Evolutionary conservation across 2,329 filamentous ascomycete species (phyloP).

Genomic region (Rosellinia necatrix): DNA sequence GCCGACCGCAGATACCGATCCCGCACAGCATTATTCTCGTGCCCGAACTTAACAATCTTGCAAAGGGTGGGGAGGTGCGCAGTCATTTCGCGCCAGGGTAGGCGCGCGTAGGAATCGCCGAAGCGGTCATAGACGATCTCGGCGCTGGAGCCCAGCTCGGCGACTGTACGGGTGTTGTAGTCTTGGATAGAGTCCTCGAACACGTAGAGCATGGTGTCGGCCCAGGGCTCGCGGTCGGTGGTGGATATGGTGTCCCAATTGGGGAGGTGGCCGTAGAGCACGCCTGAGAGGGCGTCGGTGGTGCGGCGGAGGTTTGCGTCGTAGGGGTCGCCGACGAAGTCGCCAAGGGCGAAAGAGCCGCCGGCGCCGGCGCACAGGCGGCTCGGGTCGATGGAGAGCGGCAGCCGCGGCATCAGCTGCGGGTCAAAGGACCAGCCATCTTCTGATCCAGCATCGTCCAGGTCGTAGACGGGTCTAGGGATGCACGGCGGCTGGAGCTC

Average conservation of each 20-base stretch:
- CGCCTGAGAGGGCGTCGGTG: conserved; percentile 20
- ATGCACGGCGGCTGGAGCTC: not conserved
- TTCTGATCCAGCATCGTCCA: conserved; percentile 2
- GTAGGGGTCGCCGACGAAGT: conserved; percentile 15
- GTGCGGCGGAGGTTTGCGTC: conserved; percentile 13
- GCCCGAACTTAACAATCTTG: conserved; percentile 34
- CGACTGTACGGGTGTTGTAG: conserved; percentile 13
- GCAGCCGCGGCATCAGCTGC: conserved; percentile 31
- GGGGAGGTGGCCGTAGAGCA: conserved; percentile 24
- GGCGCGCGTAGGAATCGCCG: conserved; percentile 36
- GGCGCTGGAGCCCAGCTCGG: conserved; percentile 16
- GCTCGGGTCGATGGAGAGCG: conserved; percentile 23
- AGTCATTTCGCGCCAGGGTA: conserved; percentile 23
- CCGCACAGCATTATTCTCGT: conserved; percentile 33
- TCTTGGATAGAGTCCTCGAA: conserved; percentile 29
- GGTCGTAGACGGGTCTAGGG: too few species aligned
- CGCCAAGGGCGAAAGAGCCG: conserved; percentile 10
- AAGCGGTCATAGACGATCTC: conserved; percentile 38
- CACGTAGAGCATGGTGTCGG: conserved; percentile 28
- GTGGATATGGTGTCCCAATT: not conserved
- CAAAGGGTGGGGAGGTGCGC: conserved; percentile 10
- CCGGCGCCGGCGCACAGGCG: conserved; percentile 31
- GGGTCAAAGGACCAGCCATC: conserved; percentile 41
- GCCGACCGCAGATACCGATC: conserved; percentile 36
- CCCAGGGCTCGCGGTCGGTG: not conserved